Evolutionary conservation across 2,329 filamentous ascomycete species (phyloP), one percentile per base, ranked within the genome.

Genomic region (Daldinia sp.): DNA sequence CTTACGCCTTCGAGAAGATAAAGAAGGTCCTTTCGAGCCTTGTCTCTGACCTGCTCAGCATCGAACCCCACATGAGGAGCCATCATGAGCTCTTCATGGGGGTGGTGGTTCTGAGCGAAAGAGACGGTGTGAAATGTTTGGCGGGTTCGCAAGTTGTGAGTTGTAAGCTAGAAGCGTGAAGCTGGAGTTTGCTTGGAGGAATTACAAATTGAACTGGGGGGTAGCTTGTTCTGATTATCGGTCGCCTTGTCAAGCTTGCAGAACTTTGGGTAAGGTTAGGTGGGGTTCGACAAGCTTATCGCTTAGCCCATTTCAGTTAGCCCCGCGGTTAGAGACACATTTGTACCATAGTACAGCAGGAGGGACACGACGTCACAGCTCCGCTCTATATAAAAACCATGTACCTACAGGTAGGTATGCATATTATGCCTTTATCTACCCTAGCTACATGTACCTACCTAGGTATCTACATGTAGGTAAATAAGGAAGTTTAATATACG

Each of bases 1-100:
- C 94, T 89, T 92, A 99, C 96, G 81, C 92, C 91, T 88, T 98
- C 95, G 69, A 99, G 91, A 75, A 98, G 89, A 81, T 92, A 90
- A 74, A 99, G 87, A 73, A 99, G 86, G 79, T 98, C 93, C 80
- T 94, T 94, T 69, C 94, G 91, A 73, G 94, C 92, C 82, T 92
- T 93, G 72, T 92, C 91, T 77, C 88, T 90, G 79, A 96, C 89
- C 77, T 93, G 89, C 74, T 92, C 89, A 67, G 90, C 88, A 80
- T 90, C 91, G 79, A 96, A 93, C 78, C 87, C 88, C 78, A 83
- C 84, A 81, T 88, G 87, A 82, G 90, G 90, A 83, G 89, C 89
- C 90, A 93, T 93, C 76, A 73, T 82, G 82, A 83, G 82, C 84
- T 85, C 84, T 82, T 82, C 84, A 85, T 85, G 79, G 72, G 79